Evolutionary conservation across 169 alveolate species (phyloP), one percentile per base, ranked within the genome.

Genomic region (Plasmodium knowlesi): DNA sequence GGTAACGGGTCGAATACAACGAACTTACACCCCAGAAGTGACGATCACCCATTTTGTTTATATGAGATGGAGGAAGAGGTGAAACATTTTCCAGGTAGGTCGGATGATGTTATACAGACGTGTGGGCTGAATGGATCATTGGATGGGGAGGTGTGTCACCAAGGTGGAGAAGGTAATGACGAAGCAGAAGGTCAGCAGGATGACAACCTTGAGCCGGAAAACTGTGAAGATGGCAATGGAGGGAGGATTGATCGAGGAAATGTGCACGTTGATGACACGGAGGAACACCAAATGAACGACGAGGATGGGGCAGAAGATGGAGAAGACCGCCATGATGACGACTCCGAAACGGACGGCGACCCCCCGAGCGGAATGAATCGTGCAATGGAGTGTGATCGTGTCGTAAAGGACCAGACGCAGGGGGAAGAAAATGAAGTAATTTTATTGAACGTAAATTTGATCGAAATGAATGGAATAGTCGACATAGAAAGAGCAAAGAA

Each of bases 401-500:
- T 16, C 10, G 10, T 14, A 22, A 28, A 22, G 53, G 30, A 16
- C 0, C 9, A 72, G 34, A 32, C 25, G 46, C 53, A 41, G 6
- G 54, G 30, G 79, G 34, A 78, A 41, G 82, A 86, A 41, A 76
- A 61, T 9, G 25, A 61, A 10, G 74, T 61, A 12, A 61, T 61
- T 61, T 61, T 32, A 19, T 9, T 67, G 57, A 70, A 12, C 28
- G 74, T 67, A 30, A 84, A 84, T 73, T 34, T 84, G 39, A 72
- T 72, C 37, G 39, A 28, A 46, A 0, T 10, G 25, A 16, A 84
- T 14, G 83, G 72, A 41, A 14, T 54, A 19, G n/a, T 5, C 34
- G 82, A 88, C 34, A n/a, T 54, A 88, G 67, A 88, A n/a, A 73
- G 54, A 19, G 28, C 16, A 16, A 72, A 73, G 50, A 50, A 71